Conservation (phyloP, 1,284 basidiomycete genomes). For the Ceratobasidium sp. region DNA sequence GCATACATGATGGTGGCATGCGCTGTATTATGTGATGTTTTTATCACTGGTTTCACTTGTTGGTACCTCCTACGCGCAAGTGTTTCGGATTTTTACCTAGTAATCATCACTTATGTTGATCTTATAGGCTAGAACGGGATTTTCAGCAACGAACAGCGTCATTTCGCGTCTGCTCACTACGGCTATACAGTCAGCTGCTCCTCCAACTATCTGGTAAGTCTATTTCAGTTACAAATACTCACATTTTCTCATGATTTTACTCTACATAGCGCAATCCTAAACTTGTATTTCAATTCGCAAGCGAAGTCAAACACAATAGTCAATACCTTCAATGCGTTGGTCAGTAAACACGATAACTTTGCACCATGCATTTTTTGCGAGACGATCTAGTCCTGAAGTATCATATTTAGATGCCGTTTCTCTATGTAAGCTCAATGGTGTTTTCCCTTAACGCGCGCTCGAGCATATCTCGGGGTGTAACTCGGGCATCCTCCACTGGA, state of each 20-base stretch:
- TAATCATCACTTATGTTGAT: neutral
- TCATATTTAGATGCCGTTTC: slow-evolving; percentile 26
- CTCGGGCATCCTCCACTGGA: slow-evolving; percentile 12
- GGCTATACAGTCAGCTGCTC: slow-evolving; percentile 28
- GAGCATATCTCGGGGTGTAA: slow-evolving; percentile 13
- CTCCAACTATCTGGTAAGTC: slow-evolving; percentile 38
- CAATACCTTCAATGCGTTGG: slow-evolving; percentile 38
- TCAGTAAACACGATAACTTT: slow-evolving; percentile 16
- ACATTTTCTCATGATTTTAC: no score
- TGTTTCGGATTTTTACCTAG: no score
- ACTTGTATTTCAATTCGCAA: slow-evolving; percentile 23
- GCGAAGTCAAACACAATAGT: slow-evolving; percentile 16
- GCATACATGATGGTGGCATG: no score
- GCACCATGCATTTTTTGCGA: neutral
- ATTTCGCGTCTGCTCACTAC: slow-evolving; percentile 21
- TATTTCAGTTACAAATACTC: no score
- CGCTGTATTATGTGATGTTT: no score
- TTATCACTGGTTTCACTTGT: no score
- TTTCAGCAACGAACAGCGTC: slow-evolving; percentile 31
- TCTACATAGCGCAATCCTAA: slow-evolving; percentile 18
- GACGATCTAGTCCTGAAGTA: no score
- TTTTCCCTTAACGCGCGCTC: slow-evolving; percentile 34
- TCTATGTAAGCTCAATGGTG: slow-evolving; percentile 36
- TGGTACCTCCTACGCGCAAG: no score
- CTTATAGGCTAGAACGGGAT: slow-evolving; percentile 26